These are phyloP conservation scores for Ustilago shanxiensis DNA, from an alignment of 1,284 basidiomycete species.

Conservation along the genomic window DNA sequence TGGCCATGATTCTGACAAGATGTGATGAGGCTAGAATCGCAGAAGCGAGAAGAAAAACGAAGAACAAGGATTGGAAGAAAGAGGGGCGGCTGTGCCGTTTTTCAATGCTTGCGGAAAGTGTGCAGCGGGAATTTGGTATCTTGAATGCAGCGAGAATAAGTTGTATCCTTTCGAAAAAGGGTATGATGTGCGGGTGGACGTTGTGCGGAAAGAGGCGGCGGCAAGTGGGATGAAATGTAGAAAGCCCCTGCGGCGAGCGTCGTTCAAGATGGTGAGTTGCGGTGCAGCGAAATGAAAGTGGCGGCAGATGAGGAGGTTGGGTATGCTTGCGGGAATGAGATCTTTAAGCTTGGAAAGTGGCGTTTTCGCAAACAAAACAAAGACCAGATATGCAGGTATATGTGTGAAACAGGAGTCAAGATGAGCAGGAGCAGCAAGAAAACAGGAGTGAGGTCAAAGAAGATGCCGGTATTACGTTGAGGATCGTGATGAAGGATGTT, in stretches of 20 bases:
- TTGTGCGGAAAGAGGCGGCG: constrained; percentile 7
- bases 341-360: constrained; percentile 1
- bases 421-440: constrained; percentile 1
- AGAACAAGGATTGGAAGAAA: not conserved
- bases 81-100: not conserved
- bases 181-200: constrained; percentile 16
- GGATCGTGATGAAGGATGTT: constrained; percentile 10
- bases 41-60: constrained; percentile 1
- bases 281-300: constrained; percentile 12
- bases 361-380: not conserved
- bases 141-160: constrained; percentile 2
- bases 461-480: constrained; percentile 7
- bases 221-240: constrained; percentile 3
- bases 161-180: constrained; percentile 23
- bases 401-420: constrained; percentile 23
- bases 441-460: not conserved
- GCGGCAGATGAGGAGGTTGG: constrained; percentile 10
- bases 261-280: constrained; percentile 1
- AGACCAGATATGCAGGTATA: constrained; percentile 23
- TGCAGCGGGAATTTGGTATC: constrained; percentile 2
- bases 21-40: not conserved
- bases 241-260: constrained; percentile 1
- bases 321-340: constrained; percentile 22
- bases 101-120: constrained; percentile 4
- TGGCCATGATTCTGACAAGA: constrained; percentile 17